Evolutionary conservation across 1,284 basidiomycete species (phyloP), one percentile per base, ranked within the genome.

Genomic region (Pseudomicrostroma phylloplanum): DNA sequence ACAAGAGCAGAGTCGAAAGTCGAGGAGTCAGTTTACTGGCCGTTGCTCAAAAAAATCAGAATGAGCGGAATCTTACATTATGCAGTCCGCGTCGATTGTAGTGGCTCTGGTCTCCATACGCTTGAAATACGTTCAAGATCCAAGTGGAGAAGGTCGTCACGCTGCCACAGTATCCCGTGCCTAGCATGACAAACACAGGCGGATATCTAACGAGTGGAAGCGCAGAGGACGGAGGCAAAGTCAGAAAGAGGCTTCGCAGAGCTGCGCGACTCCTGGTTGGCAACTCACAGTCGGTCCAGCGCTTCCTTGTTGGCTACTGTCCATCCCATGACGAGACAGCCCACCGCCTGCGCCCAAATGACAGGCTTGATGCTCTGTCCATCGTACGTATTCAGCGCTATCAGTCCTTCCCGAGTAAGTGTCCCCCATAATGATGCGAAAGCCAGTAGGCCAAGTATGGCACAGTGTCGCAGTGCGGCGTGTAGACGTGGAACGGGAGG

Each of bases 111-210:
- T 97, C 90, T 0, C 89, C 84, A 85, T 92, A 98, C 0, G 92
- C 89, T 57, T 85, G 81, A 76, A 94, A 98, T 0, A 92, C 82
- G 67, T 92, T 89, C 8, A 91, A 77, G 80, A 96, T 91, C 94
- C 96, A 98, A 17, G 87, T 85, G 3, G 92, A 96, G 81, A 97
- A 98, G 0, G 93, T 97, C 3, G 96, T 99, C 68, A 96, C 81
- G 4, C 91, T 94, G 1, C 94, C 96, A 74, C 94, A 97, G 77
- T 96, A 91, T 3, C 93, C 93, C 51, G 93, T 96, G 0, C 91
- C 90, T 19, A 94, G 79, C 48, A 90, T 91, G 4, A 89, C 90
- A 79, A 92, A 94, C 8, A 94, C 74, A 0, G 92, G 70, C 11
- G 72, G 64, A 49, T 74, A 74, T 13, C 58, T 42, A 12, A 3